Base-by-base conservation (phyloP, 2,329 filamentous ascomycete species). In the Diaporthe citri region DNA sequence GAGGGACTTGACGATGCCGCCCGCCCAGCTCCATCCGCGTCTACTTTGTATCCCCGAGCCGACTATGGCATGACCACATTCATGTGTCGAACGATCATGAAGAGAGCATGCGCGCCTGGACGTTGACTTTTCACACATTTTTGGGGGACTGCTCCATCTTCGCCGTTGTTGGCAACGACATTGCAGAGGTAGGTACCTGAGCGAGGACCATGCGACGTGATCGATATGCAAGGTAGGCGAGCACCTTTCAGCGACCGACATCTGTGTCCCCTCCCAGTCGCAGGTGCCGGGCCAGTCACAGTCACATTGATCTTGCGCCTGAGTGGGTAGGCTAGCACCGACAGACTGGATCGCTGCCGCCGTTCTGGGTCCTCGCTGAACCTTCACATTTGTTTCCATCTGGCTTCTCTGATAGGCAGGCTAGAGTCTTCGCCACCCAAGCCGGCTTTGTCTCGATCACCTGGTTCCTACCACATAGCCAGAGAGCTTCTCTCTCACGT, bases 321-420 rank as follows among this genome's bases (percentile, higher is more conserved):
- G 56, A 74, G 46, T 74, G 74, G 74, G 52, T 60, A 57, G 6
- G 13, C 62, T 46, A 34, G 34, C 57, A 71, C 76, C 76, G 76
- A 71, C 60, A 77, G 73, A 52, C 67, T 74, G 76, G 76, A 43
- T 76, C 74, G 57, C 84, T 0, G 81, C 84, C 2, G 48, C 77
- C 3, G 86, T 88, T 7, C 86, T 94, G 55, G 91, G 31, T 41
- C 46, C 43, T 46, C 46, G 12, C 31, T 39, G 43, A 39, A 67
- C 46, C 64, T 69, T 69, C 64, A 69, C 46, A 67, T 51, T 12
- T 52, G 62, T 39, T 39, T 52, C 62, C 12, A 28, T 67, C 39
- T 41, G 69, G 41, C 31, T 48, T 59, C 12, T 52, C 67, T 48
- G 67, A 71, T 48, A 59, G 67, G 67, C 41, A 57, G 17, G 28